Evolutionary conservation across 1,284 basidiomycete species (phyloP).

Genomic region (Papiliotrema nemorosa): DNA sequence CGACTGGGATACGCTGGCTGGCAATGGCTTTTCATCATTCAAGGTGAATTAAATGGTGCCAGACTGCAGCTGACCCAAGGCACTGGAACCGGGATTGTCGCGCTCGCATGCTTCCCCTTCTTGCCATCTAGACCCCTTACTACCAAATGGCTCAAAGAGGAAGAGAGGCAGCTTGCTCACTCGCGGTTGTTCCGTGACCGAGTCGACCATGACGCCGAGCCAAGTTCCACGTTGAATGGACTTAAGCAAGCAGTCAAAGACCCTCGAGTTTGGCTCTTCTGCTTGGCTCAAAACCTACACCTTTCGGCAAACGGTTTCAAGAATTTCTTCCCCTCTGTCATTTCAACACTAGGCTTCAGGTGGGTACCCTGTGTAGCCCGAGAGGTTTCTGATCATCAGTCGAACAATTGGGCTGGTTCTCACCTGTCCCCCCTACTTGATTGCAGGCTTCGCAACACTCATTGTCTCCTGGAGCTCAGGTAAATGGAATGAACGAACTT

Average conservation of each 20-base stretch:
- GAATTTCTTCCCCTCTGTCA: slow-evolving; percentile 33
- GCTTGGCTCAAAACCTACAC: slow-evolving; percentile 23
- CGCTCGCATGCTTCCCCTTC: slow-evolving; percentile 18
- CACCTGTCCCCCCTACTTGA: slow-evolving; percentile 43
- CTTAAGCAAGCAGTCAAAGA: slow-evolving; percentile 27
- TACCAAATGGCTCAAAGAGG: slow-evolving; percentile 20
- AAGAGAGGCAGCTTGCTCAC: slow-evolving; percentile 26
- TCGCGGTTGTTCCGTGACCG: slow-evolving; percentile 23
- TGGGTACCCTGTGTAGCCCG: no score
- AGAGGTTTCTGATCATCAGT: no score
- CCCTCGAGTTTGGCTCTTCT: slow-evolving; percentile 29
- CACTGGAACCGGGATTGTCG: slow-evolving; percentile 14
- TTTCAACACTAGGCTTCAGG: slow-evolving; percentile 36
- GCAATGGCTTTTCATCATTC: slow-evolving; percentile 23
- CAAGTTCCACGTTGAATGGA: slow-evolving; percentile 4
- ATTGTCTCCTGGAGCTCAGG: slow-evolving; percentile 21
- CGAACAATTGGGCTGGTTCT: slow-evolving; percentile 38
- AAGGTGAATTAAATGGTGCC: no score
- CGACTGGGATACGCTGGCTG: slow-evolving; percentile 12
- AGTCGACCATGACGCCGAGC: slow-evolving; percentile 1
- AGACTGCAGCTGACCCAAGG: no score
- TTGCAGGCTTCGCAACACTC: slow-evolving; percentile 20
- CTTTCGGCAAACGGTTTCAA: slow-evolving; percentile 29
- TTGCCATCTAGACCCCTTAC: slow-evolving; percentile 29
- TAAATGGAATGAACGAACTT: slow-evolving; percentile 21